Evolutionary conservation across 2,329 filamentous ascomycete genomes (phyloP), one percentile per base, ranked within the genome.

Genomic region (Drechslera avenae): DNA sequence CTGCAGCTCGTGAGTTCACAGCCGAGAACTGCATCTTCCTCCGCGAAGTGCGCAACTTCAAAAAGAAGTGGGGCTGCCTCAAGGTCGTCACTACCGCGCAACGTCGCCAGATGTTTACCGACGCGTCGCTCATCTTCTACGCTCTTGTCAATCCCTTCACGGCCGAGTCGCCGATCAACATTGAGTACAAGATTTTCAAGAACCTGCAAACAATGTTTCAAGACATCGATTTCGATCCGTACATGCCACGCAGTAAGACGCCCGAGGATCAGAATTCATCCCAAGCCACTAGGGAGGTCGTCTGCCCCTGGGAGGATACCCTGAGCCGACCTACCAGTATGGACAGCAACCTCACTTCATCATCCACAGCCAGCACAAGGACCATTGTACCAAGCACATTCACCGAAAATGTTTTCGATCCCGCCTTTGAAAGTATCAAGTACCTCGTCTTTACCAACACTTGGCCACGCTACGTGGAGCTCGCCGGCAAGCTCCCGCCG

Each of bases 181-280:
- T 73, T 48, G 70, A 73, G 31, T 73, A 73, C 63, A 73, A 73
- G 52, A 61, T 73, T 49, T 73, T 72, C 66, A 72, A 70, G 31
- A 59, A 56, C 6, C 56, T 73, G 6, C 71, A 73, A 35, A 45
- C 46, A 18, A 59, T 59, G 3, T 73, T 73, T 32, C 58, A 66
- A 1, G 61, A 53, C 17, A 59, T 73, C 18, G 69, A 73, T 28
- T 73, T 69, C 44, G 69, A 73, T 32, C 71, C 71, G 1, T 73
- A 72, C 17, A 64, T 64, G 62, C 66, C 69, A 3, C 60, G 60
- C 18, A 62, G 57, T 36, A 42, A 47, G 17, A 66, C 60, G 4
- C 63, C 65, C 6, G 64, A 63, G 3, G 59, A 65, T 3, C 46
- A 63, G 6, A 52, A 56, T 17, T 65, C 67, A 2, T 60, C 66